phyloP scores from a whole-genome alignment of 306 rosid genomes.

The Prunus mume region DNA sequence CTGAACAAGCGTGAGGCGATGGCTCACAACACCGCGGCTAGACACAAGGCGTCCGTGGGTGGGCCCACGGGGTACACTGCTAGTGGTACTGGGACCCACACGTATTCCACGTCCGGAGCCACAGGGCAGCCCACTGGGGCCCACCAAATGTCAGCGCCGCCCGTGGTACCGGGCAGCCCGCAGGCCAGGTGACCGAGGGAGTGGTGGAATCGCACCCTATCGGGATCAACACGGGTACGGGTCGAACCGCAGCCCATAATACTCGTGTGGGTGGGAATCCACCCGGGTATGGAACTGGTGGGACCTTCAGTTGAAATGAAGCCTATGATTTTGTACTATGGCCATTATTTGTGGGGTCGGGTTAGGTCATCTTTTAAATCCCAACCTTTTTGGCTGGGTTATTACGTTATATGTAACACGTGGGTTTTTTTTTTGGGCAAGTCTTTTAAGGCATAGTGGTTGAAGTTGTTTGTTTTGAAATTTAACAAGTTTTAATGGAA shows the following conservation, averaged over 20 bases:
- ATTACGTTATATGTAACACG: background rate
- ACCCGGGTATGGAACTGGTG: conserved; percentile 34
- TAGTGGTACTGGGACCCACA: conserved; percentile 8
- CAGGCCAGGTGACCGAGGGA: conserved; percentile 36
- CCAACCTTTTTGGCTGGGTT: background rate
- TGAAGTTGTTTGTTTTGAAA: background rate
- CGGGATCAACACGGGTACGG: conserved; percentile 32
- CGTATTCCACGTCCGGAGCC: conserved; percentile 31
- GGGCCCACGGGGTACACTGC: conserved; percentile 4
- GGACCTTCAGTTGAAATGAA: conserved; percentile 22
- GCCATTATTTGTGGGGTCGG: background rate
- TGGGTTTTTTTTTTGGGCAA: background rate
- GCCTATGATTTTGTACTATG: background rate
- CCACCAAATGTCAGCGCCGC: conserved; percentile 35
- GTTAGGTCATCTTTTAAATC: background rate
- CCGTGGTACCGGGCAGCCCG: conserved; percentile 40
- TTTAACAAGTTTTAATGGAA: background rate
- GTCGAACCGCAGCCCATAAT: conserved; percentile 28
- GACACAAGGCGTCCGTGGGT: background rate
- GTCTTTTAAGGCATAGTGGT: background rate
- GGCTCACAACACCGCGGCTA: conserved; percentile 36
- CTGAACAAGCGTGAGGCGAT: conserved; percentile 46
- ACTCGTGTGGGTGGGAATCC: conserved; percentile 13
- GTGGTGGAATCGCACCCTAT: conserved; percentile 25
- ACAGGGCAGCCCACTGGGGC: conserved; percentile 38